Evolutionary conservation across 495 filamentous ascomycete species (phyloP), one percentile per base, ranked within the genome.

Genomic region (Endocarpon pusillum): DNA sequence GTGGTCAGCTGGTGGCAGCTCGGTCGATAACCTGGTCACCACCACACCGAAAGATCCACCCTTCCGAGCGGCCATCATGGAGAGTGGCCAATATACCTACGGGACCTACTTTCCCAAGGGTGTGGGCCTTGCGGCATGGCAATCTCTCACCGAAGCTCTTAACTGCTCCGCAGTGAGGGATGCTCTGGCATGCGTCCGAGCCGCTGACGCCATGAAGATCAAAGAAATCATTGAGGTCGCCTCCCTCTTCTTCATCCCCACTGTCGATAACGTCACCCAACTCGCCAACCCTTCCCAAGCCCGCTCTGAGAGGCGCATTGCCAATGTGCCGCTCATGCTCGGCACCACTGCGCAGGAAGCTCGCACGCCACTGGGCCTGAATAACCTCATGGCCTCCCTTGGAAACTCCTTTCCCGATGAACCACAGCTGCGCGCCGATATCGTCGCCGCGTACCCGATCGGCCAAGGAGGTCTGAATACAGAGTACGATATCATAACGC

Each of bases 31-130:
- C 44, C 78, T 7, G 51, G 82, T 45, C 66, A 71, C 50, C 72
- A 49, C 0, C 81, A 81, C 55, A 80, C 79, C 6, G 74, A 31
- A 69, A 21, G 68, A 73, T 39, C 62, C 68, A 1, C 58, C 82
- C 0, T 84, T 84, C 66, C 68, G 69, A 24, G 75, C 54, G 11
- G 78, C 56, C 19, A 82, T 80, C 33, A 79, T 83, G 76, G 60
- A 81, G 50, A 79, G 73, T 1, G 79, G 79, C 3, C 75, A 81
- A 39, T 60, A 69, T 27, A 47, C 51, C 35, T 76, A 78, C 49
- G 67, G 61, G 6, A 48, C 82, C 4, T 82, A 77, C 42, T 60
- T 83, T 42, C 47, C 48, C 0, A 17, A 46, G 1, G 78, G 82
- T 3, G 73, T 80, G 4, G 38, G 38, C 1, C 42, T 48, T 16